Percentiles rank a stretch among this genome's conserved stretches.
Conservation (phyloP, 192 early-diverging fungal genomes). For the Linnemannia exigua region DNA sequence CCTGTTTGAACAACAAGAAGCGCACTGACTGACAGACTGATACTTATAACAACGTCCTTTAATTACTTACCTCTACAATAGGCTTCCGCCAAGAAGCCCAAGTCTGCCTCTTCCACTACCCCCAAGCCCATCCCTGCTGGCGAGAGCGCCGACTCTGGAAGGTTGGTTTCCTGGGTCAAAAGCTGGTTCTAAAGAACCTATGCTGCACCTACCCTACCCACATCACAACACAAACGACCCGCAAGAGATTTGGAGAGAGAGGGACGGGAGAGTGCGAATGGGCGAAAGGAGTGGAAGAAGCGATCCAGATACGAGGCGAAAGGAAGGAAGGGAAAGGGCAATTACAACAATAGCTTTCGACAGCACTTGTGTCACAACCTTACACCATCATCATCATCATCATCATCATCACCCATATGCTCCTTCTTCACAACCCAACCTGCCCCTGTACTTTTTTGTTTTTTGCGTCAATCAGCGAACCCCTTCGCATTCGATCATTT, state of each 20-base stretch:
- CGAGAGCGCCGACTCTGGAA: slow-evolving; percentile 46
- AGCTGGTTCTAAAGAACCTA: slow-evolving; percentile 36
- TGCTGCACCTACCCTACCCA: not conserved
- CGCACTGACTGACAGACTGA: not conserved
- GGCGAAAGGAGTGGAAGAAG: not conserved
- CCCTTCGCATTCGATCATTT: not conserved
- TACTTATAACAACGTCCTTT: not conserved
- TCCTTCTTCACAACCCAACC: not conserved
- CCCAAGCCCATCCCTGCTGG: slow-evolving; percentile 42
- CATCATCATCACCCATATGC: not conserved
- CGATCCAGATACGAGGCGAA: not conserved
- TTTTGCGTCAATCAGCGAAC: not conserved
- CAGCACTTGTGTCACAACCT: not conserved
- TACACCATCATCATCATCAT: not conserved
- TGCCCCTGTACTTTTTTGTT: not conserved
- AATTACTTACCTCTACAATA: not conserved
- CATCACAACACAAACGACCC: not conserved
- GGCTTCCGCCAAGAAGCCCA: slow-evolving; percentile 34
- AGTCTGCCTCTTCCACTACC: slow-evolving; percentile 28
- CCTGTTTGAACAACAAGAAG: not conserved
- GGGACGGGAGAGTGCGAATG: not conserved
- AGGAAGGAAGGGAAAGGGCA: not conserved
- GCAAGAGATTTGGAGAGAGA: not conserved
- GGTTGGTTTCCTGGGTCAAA: slow-evolving; percentile 59
- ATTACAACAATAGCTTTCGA: not conserved